Evolutionary conservation across 805 yeast genomes (phyloP).

Genomic region (Wickerhamiella australiensis): DNA sequence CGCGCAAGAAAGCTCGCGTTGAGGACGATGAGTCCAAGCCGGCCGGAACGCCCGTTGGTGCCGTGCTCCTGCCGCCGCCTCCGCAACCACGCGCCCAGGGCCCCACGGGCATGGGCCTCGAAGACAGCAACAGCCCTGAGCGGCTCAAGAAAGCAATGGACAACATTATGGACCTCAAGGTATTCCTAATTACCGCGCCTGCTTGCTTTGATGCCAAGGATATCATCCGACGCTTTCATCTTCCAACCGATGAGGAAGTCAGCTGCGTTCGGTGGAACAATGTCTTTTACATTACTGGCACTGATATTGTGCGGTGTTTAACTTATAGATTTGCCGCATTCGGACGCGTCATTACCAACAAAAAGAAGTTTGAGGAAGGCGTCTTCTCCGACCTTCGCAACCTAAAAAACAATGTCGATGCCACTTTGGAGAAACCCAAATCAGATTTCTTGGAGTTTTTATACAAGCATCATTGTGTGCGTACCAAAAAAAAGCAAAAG

Average conservation of each 20-base stretch:
- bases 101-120: conserved; percentile 5
- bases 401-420: conserved; percentile 69
- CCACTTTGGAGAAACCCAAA: conserved; percentile 75
- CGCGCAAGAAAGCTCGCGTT: conserved; percentile 6
- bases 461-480: conserved; percentile 71
- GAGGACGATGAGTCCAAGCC: conserved; percentile 1
- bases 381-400: conserved; percentile 82
- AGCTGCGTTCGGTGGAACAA: conserved; percentile 93
- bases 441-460: conserved; percentile 74
- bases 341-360: conserved; percentile 72
- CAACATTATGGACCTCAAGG: conserved; percentile 37
- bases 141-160: conserved; percentile 12
- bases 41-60: neutral
- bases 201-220: conserved; percentile 87
- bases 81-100: conserved; percentile 10
- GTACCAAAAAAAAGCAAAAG: conserved; percentile 94
- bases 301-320: conserved; percentile 88
- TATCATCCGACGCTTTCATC: conserved; percentile 69
- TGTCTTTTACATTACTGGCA: conserved; percentile 82
- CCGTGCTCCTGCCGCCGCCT: conserved; percentile 1
- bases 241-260: conserved; percentile 82
- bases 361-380: conserved; percentile 95
- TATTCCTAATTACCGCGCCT: conserved; percentile 86
- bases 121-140: conserved; percentile 12
- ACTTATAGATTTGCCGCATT: conserved; percentile 80